Conservation (phyloP, 345 rosid species). For the Arabidopsis thaliana region DNA sequence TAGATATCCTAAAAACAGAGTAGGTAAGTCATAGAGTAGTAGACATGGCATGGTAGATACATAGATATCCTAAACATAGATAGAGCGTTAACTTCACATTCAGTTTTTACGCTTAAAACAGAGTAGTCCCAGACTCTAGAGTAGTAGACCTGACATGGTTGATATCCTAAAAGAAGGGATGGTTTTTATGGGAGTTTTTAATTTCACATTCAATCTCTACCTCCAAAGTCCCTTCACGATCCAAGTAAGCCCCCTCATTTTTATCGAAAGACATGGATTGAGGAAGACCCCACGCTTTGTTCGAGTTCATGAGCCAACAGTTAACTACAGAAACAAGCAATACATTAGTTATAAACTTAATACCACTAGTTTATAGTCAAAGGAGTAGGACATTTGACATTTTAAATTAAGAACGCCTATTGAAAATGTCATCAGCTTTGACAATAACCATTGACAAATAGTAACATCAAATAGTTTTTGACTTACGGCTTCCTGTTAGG, state of each 20-base stretch:
- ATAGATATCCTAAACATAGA: no score
- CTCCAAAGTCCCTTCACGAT: background rate
- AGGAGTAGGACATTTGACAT: background rate
- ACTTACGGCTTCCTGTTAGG: background rate
- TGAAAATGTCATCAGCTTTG: background rate
- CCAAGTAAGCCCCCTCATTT: background rate
- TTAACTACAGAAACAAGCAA: background rate
- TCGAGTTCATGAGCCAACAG: background rate
- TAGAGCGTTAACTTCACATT: no score
- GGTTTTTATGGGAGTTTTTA: background rate
- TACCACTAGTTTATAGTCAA: background rate
- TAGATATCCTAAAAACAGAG: no score
- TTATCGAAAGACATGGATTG: background rate
- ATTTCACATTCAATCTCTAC: background rate
- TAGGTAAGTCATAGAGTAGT: background rate
- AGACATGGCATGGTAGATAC: no score
- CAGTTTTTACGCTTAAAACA: no score
- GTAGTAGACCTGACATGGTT: no score
- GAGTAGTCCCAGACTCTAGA: no score
- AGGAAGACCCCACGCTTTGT: background rate
- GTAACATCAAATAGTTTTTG: no score
- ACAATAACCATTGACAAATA: background rate
- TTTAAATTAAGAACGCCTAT: background rate
- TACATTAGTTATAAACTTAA: background rate
- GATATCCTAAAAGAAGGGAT: background rate